Conservation (phyloP, 2,329 filamentous ascomycete genomes). For the Blumeria hordei region DNA sequence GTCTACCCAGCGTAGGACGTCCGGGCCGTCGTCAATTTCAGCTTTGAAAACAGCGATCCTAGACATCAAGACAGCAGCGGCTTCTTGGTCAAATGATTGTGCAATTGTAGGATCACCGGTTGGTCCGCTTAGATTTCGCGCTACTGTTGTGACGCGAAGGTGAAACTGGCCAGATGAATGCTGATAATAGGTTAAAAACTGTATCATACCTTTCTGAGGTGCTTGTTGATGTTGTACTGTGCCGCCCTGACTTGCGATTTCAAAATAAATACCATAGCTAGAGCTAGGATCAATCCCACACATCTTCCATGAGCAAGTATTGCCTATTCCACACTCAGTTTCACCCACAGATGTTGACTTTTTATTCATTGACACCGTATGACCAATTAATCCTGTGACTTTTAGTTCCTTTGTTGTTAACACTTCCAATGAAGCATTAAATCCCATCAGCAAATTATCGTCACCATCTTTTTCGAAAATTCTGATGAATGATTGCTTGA, state of each 20-base stretch:
- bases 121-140: conserved; percentile 73
- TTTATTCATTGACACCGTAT: conserved; percentile 91
- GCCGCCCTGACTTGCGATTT: conserved; percentile 84
- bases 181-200: conserved; percentile 97
- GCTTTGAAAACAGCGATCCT: conserved; percentile 97
- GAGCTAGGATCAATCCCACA: conserved; percentile 86
- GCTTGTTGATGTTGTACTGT: conserved; percentile 65
- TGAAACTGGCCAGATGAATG: conserved; percentile 93
- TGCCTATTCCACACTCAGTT: conserved; percentile 93
- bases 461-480: conserved; percentile 93
- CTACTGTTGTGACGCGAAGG: conserved; percentile 81
- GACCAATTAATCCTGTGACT: conserved; percentile 88
- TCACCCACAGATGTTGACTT: conserved; percentile 93
- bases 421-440: conserved; percentile 89
- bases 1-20: conserved; percentile 93
- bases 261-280: conserved; percentile 92
- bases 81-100: conserved; percentile 95
- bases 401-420: conserved; percentile 95
- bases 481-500: conserved; percentile 93
- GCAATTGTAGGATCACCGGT: conserved; percentile 86
- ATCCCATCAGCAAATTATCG: conserved; percentile 91
- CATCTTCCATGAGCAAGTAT: conserved; percentile 99
- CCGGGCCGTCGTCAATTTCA: conserved; percentile 94
- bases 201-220: conserved; percentile 83
- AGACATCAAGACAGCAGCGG: conserved; percentile 95